These are phyloP conservation scores for Kazachstania bromeliacearum DNA, from an alignment of 805 yeast genomes.

Conservation along the genomic window DNA sequence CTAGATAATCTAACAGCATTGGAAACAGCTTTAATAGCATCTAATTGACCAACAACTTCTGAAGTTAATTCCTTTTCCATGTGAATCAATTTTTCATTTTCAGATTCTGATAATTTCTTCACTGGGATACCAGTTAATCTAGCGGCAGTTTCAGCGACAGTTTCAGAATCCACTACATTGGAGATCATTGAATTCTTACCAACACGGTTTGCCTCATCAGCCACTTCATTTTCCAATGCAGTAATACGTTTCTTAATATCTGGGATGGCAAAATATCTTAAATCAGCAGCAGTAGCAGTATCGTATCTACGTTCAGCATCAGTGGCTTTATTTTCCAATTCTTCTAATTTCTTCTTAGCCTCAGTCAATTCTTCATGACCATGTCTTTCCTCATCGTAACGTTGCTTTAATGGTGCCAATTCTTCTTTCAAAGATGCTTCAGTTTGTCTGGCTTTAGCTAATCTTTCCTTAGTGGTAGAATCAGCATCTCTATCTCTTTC, in stretches of 20 bases:
- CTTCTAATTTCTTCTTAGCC: slow-evolving; percentile 86
- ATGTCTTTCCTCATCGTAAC: slow-evolving; percentile 76
- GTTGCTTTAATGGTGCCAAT: slow-evolving; percentile 73
- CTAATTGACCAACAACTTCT: slow-evolving; percentile 89
- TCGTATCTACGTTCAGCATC: slow-evolving; percentile 98
- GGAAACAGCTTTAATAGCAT: slow-evolving; percentile 92
- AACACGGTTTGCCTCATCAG: slow-evolving; percentile 60
- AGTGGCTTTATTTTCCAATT: slow-evolving; percentile 80
- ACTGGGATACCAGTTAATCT: slow-evolving; percentile 96
- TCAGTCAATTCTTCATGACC: slow-evolving; percentile 86
- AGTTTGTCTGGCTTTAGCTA: slow-evolving; percentile 66
- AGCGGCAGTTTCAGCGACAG: slow-evolving; percentile 95
- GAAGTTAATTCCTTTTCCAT: slow-evolving; percentile 83
- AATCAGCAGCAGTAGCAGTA: slow-evolving; percentile 88
- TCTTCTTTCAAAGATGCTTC: slow-evolving; percentile 80
- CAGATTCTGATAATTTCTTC: slow-evolving; percentile 87
- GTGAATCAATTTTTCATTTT: slow-evolving; percentile 82
- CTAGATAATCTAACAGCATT: slow-evolving; percentile 88
- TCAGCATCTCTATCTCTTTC: slow-evolving; percentile 91
- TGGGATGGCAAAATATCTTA: slow-evolving; percentile 95
- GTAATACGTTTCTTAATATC: slow-evolving; percentile 71
- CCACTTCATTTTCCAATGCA: slow-evolving; percentile 64
- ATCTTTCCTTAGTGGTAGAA: slow-evolving; percentile 74
- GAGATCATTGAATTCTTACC: slow-evolving; percentile 60
- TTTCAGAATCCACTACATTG: slow-evolving; percentile 86